These are phyloP conservation scores for Coemansia sp. DNA, from an alignment of 192 early-diverging fungal genomes.

Conservation along the genomic window DNA sequence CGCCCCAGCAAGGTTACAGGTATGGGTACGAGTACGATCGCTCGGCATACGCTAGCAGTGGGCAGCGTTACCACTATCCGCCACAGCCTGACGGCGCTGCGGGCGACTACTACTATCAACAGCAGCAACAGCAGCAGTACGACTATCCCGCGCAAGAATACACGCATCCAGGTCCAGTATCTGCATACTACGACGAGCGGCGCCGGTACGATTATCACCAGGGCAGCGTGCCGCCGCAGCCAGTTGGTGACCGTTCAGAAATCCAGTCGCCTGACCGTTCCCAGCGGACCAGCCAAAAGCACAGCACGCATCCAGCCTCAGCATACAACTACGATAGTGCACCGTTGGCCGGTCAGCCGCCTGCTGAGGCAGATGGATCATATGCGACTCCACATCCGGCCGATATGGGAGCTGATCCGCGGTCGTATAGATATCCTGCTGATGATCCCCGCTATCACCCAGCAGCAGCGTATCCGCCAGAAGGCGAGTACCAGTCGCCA, in stretches of 20 bases:
- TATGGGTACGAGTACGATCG: constrained; percentile 37
- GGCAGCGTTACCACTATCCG: constrained; percentile 10
- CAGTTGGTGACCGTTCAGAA: constrained; percentile 13
- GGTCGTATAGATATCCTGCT: constrained; percentile 19
- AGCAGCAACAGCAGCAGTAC: constrained; percentile 14
- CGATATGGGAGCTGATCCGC: constrained; percentile 2
- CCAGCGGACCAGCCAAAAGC: constrained; percentile 21
- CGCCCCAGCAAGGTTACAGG: constrained; percentile 21
- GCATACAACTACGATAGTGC: constrained; percentile 21
- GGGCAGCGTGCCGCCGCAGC: constrained; percentile 7
- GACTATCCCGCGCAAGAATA: constrained; percentile 6
- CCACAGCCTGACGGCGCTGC: constrained; percentile 5
- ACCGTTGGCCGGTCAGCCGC: not conserved
- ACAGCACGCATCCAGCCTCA: constrained; percentile 13
- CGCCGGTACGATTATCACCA: constrained; percentile 26
- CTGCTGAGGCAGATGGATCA: constrained; percentile 2
- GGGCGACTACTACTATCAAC: constrained; percentile 40
- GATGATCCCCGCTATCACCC: constrained; percentile 16
- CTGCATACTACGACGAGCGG: constrained; percentile 24
- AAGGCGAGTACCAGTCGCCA: constrained; percentile 30
- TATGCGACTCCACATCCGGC: constrained; percentile 2
- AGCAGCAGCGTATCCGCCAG: constrained; percentile 10
- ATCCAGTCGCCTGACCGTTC: constrained; percentile 21
- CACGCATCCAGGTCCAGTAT: constrained; percentile 8
- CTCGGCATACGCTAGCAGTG: constrained; percentile 18